A percentile compares a stretch with the other conserved stretches of the same genome.
These are phyloP conservation scores for Leccinellum rugosiceps DNA, from an alignment of 768 basidiomycete genomes.

Conservation along the genomic window DNA sequence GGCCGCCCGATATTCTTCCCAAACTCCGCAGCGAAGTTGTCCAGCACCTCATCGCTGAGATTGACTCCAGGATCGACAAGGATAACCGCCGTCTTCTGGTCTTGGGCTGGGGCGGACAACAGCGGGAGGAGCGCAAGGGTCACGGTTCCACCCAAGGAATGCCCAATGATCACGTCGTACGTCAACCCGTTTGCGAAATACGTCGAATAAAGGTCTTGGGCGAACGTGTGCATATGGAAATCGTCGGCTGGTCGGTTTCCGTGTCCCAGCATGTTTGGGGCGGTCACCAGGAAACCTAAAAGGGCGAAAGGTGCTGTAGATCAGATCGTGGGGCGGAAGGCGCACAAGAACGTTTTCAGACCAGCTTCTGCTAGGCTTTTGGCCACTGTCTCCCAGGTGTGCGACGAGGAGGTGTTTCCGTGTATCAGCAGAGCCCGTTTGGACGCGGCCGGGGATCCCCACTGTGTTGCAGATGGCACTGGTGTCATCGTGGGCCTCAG, in stretches of 20 bases:
- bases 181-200: conserved; percentile 11
- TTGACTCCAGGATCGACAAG: conserved; percentile 17
- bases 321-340: background rate
- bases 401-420: conserved; percentile 10
- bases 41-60: background rate
- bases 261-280: conserved; percentile 18
- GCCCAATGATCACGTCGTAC: conserved; percentile 18
- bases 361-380: conserved; percentile 8
- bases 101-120: background rate
- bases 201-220: conserved; percentile 12
- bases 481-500: conserved; percentile 6
- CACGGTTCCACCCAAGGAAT: conserved; percentile 14
- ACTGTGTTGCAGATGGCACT: conserved; percentile 14
- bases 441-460: conserved; percentile 12
- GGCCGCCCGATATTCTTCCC: background rate
- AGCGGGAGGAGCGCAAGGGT: conserved; percentile 9
- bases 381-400: conserved; percentile 13
- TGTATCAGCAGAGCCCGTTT: conserved; percentile 18
- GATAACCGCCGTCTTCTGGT: conserved; percentile 1
- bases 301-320: background rate
- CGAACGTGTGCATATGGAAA: conserved; percentile 10
- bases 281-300: conserved; percentile 13
- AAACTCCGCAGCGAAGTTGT: background rate
- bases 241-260: conserved; percentile 9
- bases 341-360: background rate